Evolutionary conservation across 2,329 filamentous ascomycete genomes (phyloP).

Genomic region (Clathrospora elynae): DNA sequence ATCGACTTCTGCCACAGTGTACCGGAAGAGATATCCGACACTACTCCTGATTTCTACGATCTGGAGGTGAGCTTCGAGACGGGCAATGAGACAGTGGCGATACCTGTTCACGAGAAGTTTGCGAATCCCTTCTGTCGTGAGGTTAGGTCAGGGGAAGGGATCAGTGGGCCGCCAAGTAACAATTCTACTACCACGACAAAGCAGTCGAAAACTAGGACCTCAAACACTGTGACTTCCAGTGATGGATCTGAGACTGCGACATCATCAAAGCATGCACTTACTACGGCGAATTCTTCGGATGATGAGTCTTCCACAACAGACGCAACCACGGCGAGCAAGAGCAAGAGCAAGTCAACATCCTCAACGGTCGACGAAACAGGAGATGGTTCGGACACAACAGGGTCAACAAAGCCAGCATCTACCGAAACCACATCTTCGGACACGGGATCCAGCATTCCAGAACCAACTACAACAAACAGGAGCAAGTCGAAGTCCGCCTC

Average conservation of each 20-base stretch:
- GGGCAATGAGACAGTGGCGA: neutral
- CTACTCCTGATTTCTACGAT: neutral
- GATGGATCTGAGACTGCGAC: too few relatives aligned
- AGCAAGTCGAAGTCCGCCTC: neutral
- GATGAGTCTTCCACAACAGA: neutral
- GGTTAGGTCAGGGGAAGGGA: neutral
- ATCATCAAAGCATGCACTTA: neutral
- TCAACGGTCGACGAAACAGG: too few relatives aligned
- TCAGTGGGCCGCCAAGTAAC: neutral
- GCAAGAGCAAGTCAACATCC: too few relatives aligned
- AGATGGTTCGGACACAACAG: too few relatives aligned
- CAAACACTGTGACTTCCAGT: too few relatives aligned
- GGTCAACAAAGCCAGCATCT: neutral
- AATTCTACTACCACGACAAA: too few relatives aligned
- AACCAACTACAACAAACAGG: neutral
- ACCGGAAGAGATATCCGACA: neutral
- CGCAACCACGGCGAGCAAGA: too few relatives aligned
- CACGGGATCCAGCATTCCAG: neutral
- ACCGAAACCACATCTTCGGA: neutral
- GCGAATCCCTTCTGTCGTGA: constrained; percentile 3
- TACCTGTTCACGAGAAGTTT: constrained; percentile 2
- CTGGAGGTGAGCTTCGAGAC: neutral
- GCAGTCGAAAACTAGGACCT: too few relatives aligned
- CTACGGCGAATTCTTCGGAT: accelerated
- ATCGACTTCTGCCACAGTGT: constrained; percentile 3